These are phyloP conservation scores for Pseudevernia furfuracea DNA, from an alignment of 495 filamentous ascomycete genomes.

Conservation along the genomic window DNA sequence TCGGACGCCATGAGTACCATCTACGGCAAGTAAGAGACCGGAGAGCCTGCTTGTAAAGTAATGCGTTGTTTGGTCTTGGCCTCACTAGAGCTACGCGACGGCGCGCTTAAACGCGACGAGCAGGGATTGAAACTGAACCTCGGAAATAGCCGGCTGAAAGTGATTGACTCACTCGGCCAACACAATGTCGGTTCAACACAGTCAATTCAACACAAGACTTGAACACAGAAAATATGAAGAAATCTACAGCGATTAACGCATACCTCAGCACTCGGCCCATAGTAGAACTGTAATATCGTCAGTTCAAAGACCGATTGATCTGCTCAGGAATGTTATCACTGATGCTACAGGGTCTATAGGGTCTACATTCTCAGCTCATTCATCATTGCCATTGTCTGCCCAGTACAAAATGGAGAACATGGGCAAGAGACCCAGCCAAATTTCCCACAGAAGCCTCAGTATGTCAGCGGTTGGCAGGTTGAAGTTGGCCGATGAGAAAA, in stretches of 20 bases:
- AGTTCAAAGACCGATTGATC: background rate
- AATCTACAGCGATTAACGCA: background rate
- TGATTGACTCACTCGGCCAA: background rate
- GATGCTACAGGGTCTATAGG: background rate
- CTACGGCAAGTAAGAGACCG: background rate
- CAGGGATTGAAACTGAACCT: background rate
- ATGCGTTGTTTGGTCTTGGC: background rate
- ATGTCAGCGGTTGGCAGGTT: background rate
- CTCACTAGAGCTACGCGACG: background rate
- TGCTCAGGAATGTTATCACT: background rate
- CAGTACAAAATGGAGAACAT: background rate
- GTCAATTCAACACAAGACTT: too few species aligned
- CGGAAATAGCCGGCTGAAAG: background rate
- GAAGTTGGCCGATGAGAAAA: background rate
- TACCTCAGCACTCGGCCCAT: background rate
- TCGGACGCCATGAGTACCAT: conserved; percentile 2
- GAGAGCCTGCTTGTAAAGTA: background rate
- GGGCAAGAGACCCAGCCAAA: background rate
- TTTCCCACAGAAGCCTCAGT: background rate
- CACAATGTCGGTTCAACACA: background rate
- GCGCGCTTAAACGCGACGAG: background rate
- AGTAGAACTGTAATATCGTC: background rate
- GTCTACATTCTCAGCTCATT: background rate
- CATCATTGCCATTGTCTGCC: background rate
- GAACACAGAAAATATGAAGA: background rate